A percentile compares a stretch with the other conserved stretches of the same genome.
phyloP scores from a whole-genome alignment of 441 rosid genomes.

The Croton laevigatus region DNA sequence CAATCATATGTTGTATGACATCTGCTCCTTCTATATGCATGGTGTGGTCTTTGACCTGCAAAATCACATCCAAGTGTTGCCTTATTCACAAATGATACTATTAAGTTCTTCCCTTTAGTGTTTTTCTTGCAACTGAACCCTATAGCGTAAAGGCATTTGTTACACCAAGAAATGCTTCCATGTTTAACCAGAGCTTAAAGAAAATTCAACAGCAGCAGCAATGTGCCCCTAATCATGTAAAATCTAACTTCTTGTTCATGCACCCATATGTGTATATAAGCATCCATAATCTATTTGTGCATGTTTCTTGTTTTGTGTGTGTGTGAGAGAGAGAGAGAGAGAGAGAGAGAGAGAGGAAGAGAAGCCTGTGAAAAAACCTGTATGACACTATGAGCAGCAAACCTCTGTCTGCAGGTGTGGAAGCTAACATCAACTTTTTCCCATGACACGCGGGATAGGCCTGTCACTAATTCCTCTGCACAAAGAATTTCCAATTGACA shows the following conservation, averaged over 20 bases:
- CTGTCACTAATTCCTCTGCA: conserved; percentile 77
- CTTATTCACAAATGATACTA: not conserved
- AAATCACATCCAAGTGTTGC: not conserved
- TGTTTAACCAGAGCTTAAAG: not conserved
- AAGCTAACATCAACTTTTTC: conserved; percentile 95
- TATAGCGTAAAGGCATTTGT: not conserved
- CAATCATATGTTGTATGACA: conserved; percentile 78
- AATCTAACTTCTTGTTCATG: not conserved
- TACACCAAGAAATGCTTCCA: conserved; percentile 1
- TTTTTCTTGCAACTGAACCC: not conserved
- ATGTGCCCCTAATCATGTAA: not conserved
- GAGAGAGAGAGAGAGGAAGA: conserved; percentile 4
- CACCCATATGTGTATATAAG: not conserved
- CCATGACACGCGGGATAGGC: conserved; percentile 86
- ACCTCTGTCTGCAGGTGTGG: conserved; percentile 70
- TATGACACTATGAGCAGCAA: conserved; percentile 92
- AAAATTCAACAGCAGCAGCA: not conserved
- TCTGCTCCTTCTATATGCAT: conserved; percentile 86
- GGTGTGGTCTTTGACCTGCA: conserved; percentile 69
- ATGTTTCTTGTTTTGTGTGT: not conserved
- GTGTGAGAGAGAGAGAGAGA: not conserved
- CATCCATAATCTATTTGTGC: not conserved
- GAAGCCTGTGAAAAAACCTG: conserved; percentile 50
- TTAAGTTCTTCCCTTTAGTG: not conserved
- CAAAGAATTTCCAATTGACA: conserved; percentile 15